A percentile compares a stretch with the other conserved stretches of the same genome.
Evolutionary conservation across 1,139 yeast species (phyloP).

Genomic region (Candida glucosophila): DNA sequence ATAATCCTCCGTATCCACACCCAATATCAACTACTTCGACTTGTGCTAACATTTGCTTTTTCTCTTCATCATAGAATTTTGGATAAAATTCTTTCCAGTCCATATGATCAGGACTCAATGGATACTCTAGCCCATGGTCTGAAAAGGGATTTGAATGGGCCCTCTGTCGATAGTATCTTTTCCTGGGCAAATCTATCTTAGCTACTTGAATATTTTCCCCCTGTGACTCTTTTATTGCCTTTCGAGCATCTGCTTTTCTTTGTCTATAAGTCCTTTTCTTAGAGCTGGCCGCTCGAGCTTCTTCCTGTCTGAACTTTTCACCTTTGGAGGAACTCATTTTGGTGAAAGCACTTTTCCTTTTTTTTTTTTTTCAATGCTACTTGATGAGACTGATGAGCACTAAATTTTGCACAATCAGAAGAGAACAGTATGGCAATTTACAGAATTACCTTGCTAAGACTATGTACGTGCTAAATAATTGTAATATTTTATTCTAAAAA

Average conservation of each 20-base stretch:
- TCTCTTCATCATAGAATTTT: slow-evolving; percentile 33
- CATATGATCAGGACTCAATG: slow-evolving; percentile 73
- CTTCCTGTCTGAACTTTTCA: slow-evolving; percentile 18
- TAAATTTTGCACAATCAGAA: too few relatives aligned
- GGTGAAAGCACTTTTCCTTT: too few relatives aligned
- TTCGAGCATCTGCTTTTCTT: slow-evolving; percentile 25
- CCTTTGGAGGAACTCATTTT: too few relatives aligned
- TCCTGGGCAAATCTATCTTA: slow-evolving; percentile 56
- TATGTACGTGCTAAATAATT: too few relatives aligned
- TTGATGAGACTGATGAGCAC: too few relatives aligned
- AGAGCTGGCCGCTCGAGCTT: too few relatives aligned
- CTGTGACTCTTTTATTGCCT: slow-evolving; percentile 24
- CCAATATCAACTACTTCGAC: slow-evolving; percentile 96
- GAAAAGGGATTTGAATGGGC: slow-evolving; percentile 98
- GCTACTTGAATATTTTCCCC: slow-evolving; percentile 11
- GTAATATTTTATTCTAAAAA: too few relatives aligned
- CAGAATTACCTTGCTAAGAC: too few relatives aligned
- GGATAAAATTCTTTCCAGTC: slow-evolving; percentile 81
- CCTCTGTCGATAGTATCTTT: slow-evolving; percentile 87
- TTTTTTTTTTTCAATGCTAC: too few relatives aligned
- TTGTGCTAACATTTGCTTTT: slow-evolving; percentile 34
- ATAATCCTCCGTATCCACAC: slow-evolving; percentile 94
- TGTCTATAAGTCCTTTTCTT: slow-evolving; percentile 34
- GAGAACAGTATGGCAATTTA: too few relatives aligned
- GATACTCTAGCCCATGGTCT: slow-evolving; percentile 88